Conservation (phyloP, 1,284 basidiomycete genomes). For the Sanguinoderma infundibulare region DNA sequence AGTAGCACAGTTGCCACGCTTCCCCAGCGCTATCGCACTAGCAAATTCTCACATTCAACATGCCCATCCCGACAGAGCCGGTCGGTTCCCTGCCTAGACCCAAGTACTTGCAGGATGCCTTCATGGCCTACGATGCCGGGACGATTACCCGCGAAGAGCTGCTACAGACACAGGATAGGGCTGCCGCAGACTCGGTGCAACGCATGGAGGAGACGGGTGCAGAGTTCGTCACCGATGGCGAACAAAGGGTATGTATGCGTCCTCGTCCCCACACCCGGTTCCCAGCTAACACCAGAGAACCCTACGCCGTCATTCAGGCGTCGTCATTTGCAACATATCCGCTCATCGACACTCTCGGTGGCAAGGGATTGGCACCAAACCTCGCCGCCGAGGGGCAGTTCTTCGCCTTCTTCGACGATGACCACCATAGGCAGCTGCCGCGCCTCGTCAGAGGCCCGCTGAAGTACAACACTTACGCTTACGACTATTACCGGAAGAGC, state of each 20-base stretch:
- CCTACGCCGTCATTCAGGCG: not conserved
- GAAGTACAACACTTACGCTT: not conserved
- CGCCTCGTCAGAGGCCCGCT: not conserved
- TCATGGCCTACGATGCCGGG: not conserved
- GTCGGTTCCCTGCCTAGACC: not conserved
- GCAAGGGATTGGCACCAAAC: not conserved
- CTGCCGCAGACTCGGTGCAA: not conserved
- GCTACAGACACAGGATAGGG: not conserved
- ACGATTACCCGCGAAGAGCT: not conserved
- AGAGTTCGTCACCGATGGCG: not conserved
- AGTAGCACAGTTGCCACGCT: not conserved
- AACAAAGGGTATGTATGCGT: not conserved
- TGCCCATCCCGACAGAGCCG: not conserved
- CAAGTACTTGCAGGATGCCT: not conserved
- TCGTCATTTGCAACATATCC: not conserved
- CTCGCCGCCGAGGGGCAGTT: not conserved
- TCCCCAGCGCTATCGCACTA: not conserved
- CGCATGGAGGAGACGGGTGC: not conserved
- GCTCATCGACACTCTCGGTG: not conserved
- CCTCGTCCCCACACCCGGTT: not conserved
- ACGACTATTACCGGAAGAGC: not conserved
- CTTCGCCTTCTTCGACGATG: not conserved
- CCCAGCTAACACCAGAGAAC: not conserved
- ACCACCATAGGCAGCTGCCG: not conserved
- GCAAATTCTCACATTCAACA: not conserved